Percentiles rank a stretch among this genome's conserved stretches.
phyloP scores from a whole-genome alignment of 2,329 filamentous ascomycete species.

The Fusarium verrucosum region DNA sequence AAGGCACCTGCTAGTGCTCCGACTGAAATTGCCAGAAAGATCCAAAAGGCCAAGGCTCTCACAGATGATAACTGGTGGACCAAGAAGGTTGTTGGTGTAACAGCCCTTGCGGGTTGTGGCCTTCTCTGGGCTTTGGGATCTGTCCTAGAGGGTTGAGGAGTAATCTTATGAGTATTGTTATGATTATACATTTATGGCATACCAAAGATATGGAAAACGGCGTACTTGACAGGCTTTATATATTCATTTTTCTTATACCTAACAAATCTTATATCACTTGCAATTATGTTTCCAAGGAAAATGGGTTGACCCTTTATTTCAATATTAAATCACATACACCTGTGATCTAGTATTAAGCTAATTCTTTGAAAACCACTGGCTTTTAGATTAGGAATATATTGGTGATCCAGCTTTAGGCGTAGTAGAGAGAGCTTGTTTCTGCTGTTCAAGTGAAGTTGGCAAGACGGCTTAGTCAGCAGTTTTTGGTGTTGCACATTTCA shows the following conservation, averaged over 20 bases:
- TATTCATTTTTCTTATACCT: not conserved
- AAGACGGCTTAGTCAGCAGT: constrained; percentile 38
- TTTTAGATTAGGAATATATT: no score
- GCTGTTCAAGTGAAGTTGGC: not conserved
- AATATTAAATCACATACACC: not conserved
- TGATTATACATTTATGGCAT: constrained; percentile 1
- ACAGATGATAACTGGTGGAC: constrained; percentile 74
- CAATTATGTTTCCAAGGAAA: not conserved
- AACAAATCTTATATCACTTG: not conserved
- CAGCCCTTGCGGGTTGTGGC: constrained; percentile 68
- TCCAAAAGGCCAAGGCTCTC: constrained; percentile 63
- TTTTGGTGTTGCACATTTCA: constrained; percentile 34
- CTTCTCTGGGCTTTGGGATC: constrained; percentile 68
- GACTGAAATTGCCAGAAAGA: constrained; percentile 44
- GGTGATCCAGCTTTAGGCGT: not conserved
- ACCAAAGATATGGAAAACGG: constrained; percentile 12
- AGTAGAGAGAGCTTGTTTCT: not conserved
- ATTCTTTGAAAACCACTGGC: not conserved
- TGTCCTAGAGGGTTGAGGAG: constrained; percentile 54
- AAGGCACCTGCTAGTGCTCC: constrained; percentile 45
- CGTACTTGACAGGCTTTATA: constrained; percentile 2
- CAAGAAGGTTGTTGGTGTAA: constrained; percentile 70
- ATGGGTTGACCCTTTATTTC: not conserved
- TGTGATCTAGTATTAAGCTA: not conserved
- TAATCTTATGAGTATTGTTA: not conserved